Base-by-base conservation (phyloP, 768 basidiomycete species). In the Leccinum olivaceopallidum region DNA sequence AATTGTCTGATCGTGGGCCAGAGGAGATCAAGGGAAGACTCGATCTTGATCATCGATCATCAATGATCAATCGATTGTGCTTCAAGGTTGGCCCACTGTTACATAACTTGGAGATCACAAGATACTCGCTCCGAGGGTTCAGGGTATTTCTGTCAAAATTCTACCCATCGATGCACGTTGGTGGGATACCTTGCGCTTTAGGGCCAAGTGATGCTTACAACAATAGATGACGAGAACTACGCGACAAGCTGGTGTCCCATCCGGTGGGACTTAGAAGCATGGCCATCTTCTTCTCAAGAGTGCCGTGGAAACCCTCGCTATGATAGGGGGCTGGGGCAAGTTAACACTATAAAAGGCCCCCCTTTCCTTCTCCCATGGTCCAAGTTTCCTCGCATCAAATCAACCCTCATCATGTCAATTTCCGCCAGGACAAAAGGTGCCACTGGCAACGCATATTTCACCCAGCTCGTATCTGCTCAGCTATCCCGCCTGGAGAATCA, bases 361-460 rank as follows among this genome's bases (percentile, higher is more conserved):
- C 39, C 9, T 44, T 44, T n/a, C n/a, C 42, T 44, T 44, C n/a
- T 44, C 56, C 36, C 56, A 26, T 24, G 7, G 26, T 14, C 36
- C 34, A 14, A 2, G 34, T 36, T 47, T 44, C 42, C 4, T 22
- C 2, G 24, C 34, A 36, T 47, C 39, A 37, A 7, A 48, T 18
- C 34, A 5, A 37, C 18, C 50, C 2, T 39, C 42, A 32, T 34
- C 55, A 70, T 66, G 67, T 67, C 69, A 1, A 61, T 73, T 7
- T 44, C 60, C 39, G 59, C 58, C 44, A 73, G 58, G 51, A 73
- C 63, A 26, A 53, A 61, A 51, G 73, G 61, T 39, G 55, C 68
- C 9, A 67, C 62, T 2, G 72, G 72, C 30, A 64, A 69, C 12
- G 63, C 51, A 6, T 34, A 56, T 9, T 73, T 71, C 18, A 62